phyloP scores from a whole-genome alignment of 1,284 basidiomycete species.

The Athelia sp. region DNA sequence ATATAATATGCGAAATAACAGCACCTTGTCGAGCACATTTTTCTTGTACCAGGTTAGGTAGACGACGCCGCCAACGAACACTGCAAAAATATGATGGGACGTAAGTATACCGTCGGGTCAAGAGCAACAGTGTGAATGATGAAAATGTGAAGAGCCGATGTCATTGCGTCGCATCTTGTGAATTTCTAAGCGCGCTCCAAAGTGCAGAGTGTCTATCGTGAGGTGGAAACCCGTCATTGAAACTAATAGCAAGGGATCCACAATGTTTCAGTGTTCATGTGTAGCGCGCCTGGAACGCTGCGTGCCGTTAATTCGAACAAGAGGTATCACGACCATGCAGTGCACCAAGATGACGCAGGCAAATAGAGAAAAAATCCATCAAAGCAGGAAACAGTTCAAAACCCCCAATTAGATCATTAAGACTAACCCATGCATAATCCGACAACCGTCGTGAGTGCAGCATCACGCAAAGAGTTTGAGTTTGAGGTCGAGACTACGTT shows the following conservation, averaged over 20 bases:
- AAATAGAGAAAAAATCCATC: neutral
- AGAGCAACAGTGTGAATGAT: neutral
- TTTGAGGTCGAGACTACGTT: slow-evolving; percentile 26
- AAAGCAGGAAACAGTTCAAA: neutral
- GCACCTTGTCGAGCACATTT: slow-evolving; percentile 72
- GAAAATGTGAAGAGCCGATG: neutral
- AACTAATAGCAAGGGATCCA: no score
- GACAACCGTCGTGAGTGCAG: slow-evolving; percentile 52
- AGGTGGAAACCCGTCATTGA: neutral
- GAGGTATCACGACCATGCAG: no score
- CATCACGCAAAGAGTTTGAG: slow-evolving; percentile 35
- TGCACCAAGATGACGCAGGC: no score
- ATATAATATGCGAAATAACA: slow-evolving; percentile 6
- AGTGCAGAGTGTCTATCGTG: neutral
- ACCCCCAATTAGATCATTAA: neutral
- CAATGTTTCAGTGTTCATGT: neutral
- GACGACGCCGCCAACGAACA: slow-evolving; percentile 66
- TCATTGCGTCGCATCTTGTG: neutral
- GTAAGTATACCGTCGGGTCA: neutral
- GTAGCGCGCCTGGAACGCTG: neutral
- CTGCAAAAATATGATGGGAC: slow-evolving; percentile 22
- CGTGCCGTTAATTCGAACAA: neutral
- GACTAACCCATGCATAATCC: slow-evolving; percentile 54
- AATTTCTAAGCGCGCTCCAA: neutral
- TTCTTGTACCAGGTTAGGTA: slow-evolving; percentile 80